Base-by-base conservation (phyloP, 2,329 filamentous ascomycete genomes). In the Aspergillus ochraceoroseus region DNA sequence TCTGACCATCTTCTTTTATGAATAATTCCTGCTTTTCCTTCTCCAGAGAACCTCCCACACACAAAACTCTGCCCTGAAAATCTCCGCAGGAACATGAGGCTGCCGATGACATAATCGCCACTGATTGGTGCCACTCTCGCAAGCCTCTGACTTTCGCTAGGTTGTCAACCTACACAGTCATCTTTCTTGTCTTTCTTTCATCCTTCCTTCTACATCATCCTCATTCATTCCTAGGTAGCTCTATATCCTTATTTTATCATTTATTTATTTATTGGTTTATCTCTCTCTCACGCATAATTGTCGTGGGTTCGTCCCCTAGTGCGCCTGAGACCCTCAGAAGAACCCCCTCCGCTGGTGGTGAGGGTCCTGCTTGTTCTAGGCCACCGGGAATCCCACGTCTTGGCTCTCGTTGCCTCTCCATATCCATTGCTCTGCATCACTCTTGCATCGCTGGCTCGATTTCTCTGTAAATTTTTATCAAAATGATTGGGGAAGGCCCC, bases 401-500 rank as follows among this genome's bases (percentile, higher is more conserved):
- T 40, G 40, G 23, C 48, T 34, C 33, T 43, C 38, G 40, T 40
- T 38, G 38, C 30, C 42, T 40, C 45, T 29, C 19, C 40, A 26
- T 18, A 41, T 40, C 34, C 28, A 18, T 29, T 37, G 23, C 12
- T 43, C 39, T 31, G 29, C 39, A 39, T 14, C 40, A 12, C 27
- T 30, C 29, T 32, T 28, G 25, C 23, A 32, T 48, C 38, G 41
- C 47, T 22, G 9, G 20, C 19, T 32, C 8, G 18, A 32, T 27
- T 3, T 11, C 17, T n/a, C 20, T 12, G 9, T n/a, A 6, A 32
- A 23, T 32, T 19, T n/a, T 27, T 15, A 18, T 32, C 34, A 53
- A 17, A 31, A 65, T 63, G 59, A 41, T 57, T 20, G 56, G 57
- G 42, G 55, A 62, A 44, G 53, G 55, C 11, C 53, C 52, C 14